Percentiles rank a stretch among this genome's conserved stretches.
Conservation (phyloP, 495 filamentous ascomycete genomes). For the Evernia prunastri region DNA sequence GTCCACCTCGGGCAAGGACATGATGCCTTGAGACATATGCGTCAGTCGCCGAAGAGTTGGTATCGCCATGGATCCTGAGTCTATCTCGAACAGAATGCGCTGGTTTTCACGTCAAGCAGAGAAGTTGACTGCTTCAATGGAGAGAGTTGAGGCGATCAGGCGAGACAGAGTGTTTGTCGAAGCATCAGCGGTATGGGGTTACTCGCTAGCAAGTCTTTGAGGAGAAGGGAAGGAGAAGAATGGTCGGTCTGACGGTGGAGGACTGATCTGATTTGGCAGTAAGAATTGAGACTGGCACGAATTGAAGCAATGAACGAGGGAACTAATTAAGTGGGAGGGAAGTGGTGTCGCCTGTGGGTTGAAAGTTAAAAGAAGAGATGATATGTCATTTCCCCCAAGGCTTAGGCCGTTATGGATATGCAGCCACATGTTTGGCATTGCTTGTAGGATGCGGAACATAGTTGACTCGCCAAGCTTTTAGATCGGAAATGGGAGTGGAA, state of each 20-base stretch:
- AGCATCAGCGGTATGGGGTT: not conserved
- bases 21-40: slow-evolving; percentile 1
- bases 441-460: slow-evolving; percentile 7
- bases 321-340: not conserved
- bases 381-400: not conserved
- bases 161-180: not conserved
- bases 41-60: not conserved
- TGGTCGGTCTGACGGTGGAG: not conserved
- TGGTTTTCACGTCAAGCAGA: not conserved
- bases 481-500: too few species aligned
- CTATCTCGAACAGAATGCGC: not conserved
- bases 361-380: not conserved
- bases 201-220: not conserved
- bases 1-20: slow-evolving; percentile 6
- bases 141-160: not conserved
- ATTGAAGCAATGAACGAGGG: not conserved
- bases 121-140: not conserved
- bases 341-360: not conserved
- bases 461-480: not conserved
- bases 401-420: slow-evolving; percentile 5
- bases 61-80: not conserved
- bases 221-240: not conserved
- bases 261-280: not conserved
- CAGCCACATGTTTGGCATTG: slow-evolving; percentile 13
- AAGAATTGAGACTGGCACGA: not conserved